A percentile compares a stretch with the other conserved stretches of the same genome.
Evolutionary conservation across 139 green algal species (phyloP).

Genomic region (Tetradesmus obliquus): DNA sequence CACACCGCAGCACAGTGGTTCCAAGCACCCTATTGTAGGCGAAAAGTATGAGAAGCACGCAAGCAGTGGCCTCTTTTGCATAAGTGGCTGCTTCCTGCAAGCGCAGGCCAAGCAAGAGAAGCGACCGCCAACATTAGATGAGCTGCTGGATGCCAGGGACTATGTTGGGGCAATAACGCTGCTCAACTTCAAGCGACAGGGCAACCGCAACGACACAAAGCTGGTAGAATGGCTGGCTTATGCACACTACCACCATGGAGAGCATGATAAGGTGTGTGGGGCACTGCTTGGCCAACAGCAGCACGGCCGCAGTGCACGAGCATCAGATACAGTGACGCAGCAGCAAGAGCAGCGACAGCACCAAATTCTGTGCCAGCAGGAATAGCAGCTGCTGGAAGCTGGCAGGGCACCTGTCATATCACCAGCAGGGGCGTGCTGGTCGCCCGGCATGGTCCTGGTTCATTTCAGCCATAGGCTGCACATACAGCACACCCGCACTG

Average conservation of each 20-base stretch:
- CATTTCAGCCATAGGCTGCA: too few species aligned
- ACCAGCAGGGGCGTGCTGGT: too few species aligned
- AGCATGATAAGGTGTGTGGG: conserved; percentile 79
- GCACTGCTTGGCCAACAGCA: not conserved
- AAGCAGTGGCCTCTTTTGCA: too few species aligned
- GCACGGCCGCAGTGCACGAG: not conserved
- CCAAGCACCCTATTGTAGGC: too few species aligned
- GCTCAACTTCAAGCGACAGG: conserved; percentile 72
- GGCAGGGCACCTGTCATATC: not conserved
- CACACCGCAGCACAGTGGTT: not conserved
- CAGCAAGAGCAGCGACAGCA: not conserved
- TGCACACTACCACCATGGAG: conserved; percentile 81
- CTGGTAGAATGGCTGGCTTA: conserved; percentile 84
- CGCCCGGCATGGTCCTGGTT: too few species aligned
- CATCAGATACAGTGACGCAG: not conserved
- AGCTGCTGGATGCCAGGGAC: conserved; percentile 75
- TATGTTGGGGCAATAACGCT: conserved; percentile 79
- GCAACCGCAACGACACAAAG: conserved; percentile 59
- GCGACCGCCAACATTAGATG: conserved; percentile 70
- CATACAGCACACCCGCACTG: not conserved
- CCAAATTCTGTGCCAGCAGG: not conserved
- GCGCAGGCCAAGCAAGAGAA: conserved; percentile 42
- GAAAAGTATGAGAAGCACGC: too few species aligned
- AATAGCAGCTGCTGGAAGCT: not conserved
- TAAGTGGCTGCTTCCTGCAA: not conserved